phyloP scores from a whole-genome alignment of 208 protist genomes.

The Naegleria gruberi region DNA sequence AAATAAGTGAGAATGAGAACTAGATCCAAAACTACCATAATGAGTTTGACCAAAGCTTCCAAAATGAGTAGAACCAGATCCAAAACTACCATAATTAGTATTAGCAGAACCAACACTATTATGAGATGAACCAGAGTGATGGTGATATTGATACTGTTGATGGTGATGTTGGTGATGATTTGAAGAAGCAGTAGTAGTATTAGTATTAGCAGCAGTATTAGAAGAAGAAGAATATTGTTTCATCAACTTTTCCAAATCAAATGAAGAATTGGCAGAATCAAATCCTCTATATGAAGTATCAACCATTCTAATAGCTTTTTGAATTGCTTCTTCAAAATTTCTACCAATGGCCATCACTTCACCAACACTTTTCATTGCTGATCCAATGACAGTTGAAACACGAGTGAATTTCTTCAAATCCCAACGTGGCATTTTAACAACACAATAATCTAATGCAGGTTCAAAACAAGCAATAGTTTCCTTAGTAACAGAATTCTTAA shows the following conservation, averaged over 20 bases:
- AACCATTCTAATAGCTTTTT: slow-evolving; percentile 93
- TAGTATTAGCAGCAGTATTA: neutral
- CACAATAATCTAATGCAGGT: slow-evolving; percentile 91
- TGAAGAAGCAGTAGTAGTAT: neutral
- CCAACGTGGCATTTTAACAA: slow-evolving; percentile 90
- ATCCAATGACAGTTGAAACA: slow-evolving; percentile 78
- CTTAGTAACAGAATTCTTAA: slow-evolving; percentile 81
- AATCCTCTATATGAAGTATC: slow-evolving; percentile 73
- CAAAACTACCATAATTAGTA: neutral
- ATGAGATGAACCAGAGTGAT: too few relatives aligned
- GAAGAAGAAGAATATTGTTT: neutral
- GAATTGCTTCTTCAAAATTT: slow-evolving; percentile 94
- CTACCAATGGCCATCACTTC: slow-evolving; percentile 96
- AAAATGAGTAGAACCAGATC: neutral
- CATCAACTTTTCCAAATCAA: slow-evolving; percentile 21
- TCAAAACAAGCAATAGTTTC: slow-evolving; percentile 94
- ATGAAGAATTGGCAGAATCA: slow-evolving; percentile 29
- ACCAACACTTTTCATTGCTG: slow-evolving; percentile 92
- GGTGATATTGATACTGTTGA: too few relatives aligned
- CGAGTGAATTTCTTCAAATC: slow-evolving; percentile 91
- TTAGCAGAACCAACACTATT: neutral
- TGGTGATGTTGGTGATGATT: too few relatives aligned
- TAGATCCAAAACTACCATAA: too few relatives aligned
- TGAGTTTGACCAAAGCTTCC: neutral
- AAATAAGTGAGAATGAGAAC: too few relatives aligned